A percentile compares a stretch with the other conserved stretches of the same genome.
Evolutionary conservation across 306 rosid species (phyloP).

Genomic region (Casuarina glauca): DNA sequence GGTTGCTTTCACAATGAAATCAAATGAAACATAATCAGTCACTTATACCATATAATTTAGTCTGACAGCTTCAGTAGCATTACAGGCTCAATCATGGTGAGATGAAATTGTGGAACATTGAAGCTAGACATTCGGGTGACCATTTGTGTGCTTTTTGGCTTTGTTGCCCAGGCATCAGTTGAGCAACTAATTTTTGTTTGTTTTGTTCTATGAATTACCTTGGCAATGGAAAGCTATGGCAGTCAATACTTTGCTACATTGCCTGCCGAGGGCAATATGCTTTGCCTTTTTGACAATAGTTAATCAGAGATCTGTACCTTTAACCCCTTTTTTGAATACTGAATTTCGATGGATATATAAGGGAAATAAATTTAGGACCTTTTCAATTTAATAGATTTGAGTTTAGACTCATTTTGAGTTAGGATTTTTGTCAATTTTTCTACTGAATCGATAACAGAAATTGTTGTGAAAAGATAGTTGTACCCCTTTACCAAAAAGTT

Average conservation of each 20-base stretch:
- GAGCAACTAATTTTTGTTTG: not conserved
- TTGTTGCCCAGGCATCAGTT: not conserved
- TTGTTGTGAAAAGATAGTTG: no score
- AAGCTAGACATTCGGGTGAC: not conserved
- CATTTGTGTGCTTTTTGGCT: not conserved
- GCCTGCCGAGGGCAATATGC: not conserved
- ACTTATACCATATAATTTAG: not conserved
- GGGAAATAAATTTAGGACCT: no score
- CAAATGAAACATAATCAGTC: not conserved
- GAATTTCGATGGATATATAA: not conserved
- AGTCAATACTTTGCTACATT: not conserved
- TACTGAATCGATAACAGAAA: no score
- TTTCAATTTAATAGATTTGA: no score
- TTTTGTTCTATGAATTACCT: not conserved
- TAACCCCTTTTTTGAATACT: not conserved
- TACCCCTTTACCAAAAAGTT: no score
- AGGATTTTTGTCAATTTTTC: no score
- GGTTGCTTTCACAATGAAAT: not conserved
- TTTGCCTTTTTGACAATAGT: not conserved
- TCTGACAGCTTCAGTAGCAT: not conserved
- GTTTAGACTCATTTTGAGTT: no score
- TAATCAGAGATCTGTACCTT: not conserved
- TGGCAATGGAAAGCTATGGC: conserved; percentile 1
- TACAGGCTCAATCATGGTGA: not conserved
- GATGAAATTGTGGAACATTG: not conserved